Conservation (phyloP, 2,329 filamentous ascomycete species). For the Huntiella bhutanensis region DNA sequence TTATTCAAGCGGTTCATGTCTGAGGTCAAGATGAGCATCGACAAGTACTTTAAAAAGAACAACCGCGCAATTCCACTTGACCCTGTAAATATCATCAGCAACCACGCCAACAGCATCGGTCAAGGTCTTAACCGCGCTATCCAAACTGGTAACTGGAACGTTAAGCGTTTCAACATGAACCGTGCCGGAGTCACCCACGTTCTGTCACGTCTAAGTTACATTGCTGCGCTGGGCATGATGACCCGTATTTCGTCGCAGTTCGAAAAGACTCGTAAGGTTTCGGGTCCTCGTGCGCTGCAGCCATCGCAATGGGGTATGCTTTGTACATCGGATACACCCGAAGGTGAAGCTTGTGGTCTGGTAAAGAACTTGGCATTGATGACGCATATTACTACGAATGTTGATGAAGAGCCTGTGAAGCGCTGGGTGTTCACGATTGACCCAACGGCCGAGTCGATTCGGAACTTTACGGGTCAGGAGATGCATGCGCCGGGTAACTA, state of each 20-base stretch:
- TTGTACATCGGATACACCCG: slow-evolving; percentile 89
- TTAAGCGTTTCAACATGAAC: slow-evolving; percentile 98
- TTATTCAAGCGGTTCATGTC: slow-evolving; percentile 88
- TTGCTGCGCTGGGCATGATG: slow-evolving; percentile 97
- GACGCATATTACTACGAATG: slow-evolving; percentile 97
- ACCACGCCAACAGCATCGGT: slow-evolving; percentile 74
- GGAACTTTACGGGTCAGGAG: slow-evolving; percentile 54
- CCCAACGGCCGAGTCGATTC: slow-evolving; percentile 61
- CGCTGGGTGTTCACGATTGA: slow-evolving; percentile 75
- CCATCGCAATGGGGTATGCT: slow-evolving; percentile 98
- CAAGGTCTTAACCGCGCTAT: slow-evolving; percentile 90
- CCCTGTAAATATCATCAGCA: slow-evolving; percentile 64
- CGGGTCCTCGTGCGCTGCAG: slow-evolving; percentile 83
- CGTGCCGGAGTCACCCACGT: slow-evolving; percentile 92
- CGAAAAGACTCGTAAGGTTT: slow-evolving; percentile 94
- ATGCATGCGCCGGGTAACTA: slow-evolving; percentile 73
- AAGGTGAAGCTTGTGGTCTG: slow-evolving; percentile 93
- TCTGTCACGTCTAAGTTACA: slow-evolving; percentile 85
- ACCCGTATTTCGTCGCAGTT: slow-evolving; percentile 96
- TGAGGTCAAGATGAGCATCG: slow-evolving; percentile 80
- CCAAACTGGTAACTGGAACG: slow-evolving; percentile 91
- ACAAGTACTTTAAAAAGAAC: slow-evolving; percentile 88
- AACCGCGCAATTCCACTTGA: slow-evolving; percentile 79
- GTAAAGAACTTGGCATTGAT: slow-evolving; percentile 97
- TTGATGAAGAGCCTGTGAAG: slow-evolving; percentile 78